phyloP scores from a whole-genome alignment of 306 rosid genomes.

The Vicia faba region DNA sequence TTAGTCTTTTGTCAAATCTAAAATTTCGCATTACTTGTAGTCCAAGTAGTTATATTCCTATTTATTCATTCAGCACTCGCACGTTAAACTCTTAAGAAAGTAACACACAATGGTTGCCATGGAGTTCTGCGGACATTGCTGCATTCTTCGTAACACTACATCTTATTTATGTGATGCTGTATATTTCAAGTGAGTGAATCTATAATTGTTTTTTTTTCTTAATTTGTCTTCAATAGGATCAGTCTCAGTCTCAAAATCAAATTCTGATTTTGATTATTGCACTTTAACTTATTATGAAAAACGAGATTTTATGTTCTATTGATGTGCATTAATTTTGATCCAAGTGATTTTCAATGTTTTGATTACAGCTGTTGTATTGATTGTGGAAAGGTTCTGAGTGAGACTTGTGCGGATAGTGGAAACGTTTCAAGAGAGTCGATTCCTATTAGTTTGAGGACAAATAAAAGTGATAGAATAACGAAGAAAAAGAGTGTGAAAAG shows the following conservation, averaged over 20 bases:
- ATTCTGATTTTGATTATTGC: background rate
- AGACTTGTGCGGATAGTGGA: slow-evolving; percentile 26
- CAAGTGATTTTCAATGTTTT: background rate
- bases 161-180: no score
- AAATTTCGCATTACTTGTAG: no score
- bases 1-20: no score
- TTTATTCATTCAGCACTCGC: no score
- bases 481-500: background rate
- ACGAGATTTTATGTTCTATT: background rate
- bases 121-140: no score
- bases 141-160: no score
- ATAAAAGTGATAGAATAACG: background rate
- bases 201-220: no score
- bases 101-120: no score
- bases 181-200: no score
- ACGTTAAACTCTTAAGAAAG: no score
- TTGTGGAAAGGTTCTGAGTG: slow-evolving; percentile 39
- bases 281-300: background rate
- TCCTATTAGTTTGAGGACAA: background rate
- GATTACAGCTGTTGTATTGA: slow-evolving; percentile 21
- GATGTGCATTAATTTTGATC: background rate
- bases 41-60: no score
- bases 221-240: no score
- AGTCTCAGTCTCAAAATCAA: background rate
- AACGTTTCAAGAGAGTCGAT: slow-evolving; percentile 8